Percentiles rank a stretch among this genome's conserved stretches.
These are phyloP conservation scores for Cetraspora pellucida DNA, from an alignment of 192 early-diverging fungal genomes.

Conservation along the genomic window DNA sequence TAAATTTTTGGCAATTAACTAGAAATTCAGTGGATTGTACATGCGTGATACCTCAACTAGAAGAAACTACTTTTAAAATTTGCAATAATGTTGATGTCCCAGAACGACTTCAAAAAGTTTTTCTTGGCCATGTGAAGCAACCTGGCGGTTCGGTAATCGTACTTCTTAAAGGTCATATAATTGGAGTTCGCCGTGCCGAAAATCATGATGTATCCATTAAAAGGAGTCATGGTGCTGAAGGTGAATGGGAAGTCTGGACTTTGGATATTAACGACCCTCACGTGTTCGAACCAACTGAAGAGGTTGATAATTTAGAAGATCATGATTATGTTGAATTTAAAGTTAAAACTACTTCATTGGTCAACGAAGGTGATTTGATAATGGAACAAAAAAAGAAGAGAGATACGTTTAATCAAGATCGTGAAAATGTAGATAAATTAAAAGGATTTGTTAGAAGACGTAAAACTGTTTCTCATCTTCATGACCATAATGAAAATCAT, in stretches of 20 bases:
- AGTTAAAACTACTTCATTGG: slow-evolving; percentile 14
- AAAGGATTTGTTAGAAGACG: slow-evolving; percentile 10
- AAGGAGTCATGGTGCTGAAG: slow-evolving; percentile 25
- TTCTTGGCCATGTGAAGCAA: slow-evolving; percentile 16
- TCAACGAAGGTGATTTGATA: slow-evolving; percentile 23
- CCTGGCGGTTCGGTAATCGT: slow-evolving; percentile 26
- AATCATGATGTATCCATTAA: not conserved
- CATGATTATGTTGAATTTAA: not conserved
- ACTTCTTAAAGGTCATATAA: slow-evolving; percentile 11
- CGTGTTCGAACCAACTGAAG: not conserved
- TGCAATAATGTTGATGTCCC: no score
- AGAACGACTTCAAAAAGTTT: slow-evolving; percentile 13
- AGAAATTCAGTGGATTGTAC: slow-evolving; percentile 29
- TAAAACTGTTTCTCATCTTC: not conserved
- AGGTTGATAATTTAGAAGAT: not conserved
- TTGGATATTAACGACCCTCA: slow-evolving; percentile 21
- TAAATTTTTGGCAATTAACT: slow-evolving; percentile 20
- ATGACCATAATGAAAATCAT: no score
- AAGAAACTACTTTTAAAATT: no score
- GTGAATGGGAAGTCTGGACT: slow-evolving; percentile 34
- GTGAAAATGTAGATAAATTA: not conserved
- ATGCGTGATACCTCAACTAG: slow-evolving; percentile 13
- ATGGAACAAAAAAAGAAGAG: slow-evolving; percentile 15
- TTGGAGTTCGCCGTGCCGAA: slow-evolving; percentile 18
- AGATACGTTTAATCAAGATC: not conserved